Percentiles rank a stretch among this genome's conserved stretches.
These are phyloP conservation scores for Citrullus amarus DNA, from an alignment of 306 rosid genomes.

Conservation along the genomic window DNA sequence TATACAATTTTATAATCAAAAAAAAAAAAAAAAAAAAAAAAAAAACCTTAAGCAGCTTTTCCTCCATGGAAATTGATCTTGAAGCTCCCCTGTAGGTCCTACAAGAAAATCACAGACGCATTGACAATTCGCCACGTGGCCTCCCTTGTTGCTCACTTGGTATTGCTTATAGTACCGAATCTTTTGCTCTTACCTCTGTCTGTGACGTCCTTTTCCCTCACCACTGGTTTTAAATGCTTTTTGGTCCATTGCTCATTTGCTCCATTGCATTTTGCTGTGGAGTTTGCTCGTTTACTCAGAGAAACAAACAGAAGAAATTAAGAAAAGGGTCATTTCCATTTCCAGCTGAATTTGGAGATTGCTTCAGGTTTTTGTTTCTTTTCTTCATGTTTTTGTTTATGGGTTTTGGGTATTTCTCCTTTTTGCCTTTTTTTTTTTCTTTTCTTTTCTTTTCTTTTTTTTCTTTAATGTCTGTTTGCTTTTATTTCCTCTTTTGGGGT, in stretches of 20 bases:
- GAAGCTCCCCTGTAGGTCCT: constrained; percentile 14
- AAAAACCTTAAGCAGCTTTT: neutral
- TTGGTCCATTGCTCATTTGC: constrained; percentile 14
- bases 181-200: constrained; percentile 8
- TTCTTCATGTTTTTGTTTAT: neutral
- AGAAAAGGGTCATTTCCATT: neutral
- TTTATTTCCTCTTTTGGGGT: neutral
- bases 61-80: constrained; percentile 1
- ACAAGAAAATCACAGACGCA: neutral
- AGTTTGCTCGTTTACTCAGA: neutral
- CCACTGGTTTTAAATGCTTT: constrained; percentile 20
- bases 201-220: constrained; percentile 18
- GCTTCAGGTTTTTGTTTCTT: constrained; percentile 1
- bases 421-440: neutral
- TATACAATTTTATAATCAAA: too few relatives aligned
- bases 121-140: constrained; percentile 25
- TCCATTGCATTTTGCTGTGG: constrained; percentile 7
- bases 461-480: neutral
- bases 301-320: neutral
- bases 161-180: constrained; percentile 15
- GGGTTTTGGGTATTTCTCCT: neutral
- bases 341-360: neutral
- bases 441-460: too few relatives aligned
- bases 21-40: too few relatives aligned
- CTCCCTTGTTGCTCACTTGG: neutral